Evolutionary conservation across 306 rosid species (phyloP), one percentile per base, ranked within the genome.

Genomic region (Gillenia trifoliata): DNA sequence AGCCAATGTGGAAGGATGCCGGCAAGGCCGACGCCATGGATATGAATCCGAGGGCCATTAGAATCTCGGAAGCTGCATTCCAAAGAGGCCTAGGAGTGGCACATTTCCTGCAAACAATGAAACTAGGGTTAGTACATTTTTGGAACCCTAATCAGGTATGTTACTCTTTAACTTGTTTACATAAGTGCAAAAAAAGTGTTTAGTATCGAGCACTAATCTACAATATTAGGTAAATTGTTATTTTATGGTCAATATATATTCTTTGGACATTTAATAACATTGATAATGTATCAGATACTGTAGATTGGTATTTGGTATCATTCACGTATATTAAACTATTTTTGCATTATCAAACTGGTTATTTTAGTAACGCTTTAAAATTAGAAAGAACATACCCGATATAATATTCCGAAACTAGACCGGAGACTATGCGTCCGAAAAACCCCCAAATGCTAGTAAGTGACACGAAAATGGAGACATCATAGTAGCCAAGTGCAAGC

Each of bases 391-490:
- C 64, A 20, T 71, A 71, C 75, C 16, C 25, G 2, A 71, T 55
- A 33, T 55, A 71, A 33, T 71, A 71, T 15, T 71, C 65, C 0
- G 75, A 71, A 52, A 40, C 43, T 49, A 55, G 8, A 23, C 52
- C 75, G 8, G 65, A 71, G 34, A 55, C 30, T 12, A 71, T 55
- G 22, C 75, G 75, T 4, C 64, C 65, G 4, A 71, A 71, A 10
- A 71, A 71, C 1, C 75, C 86, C 79, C 87, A 86, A 17, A 81
- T 81, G 50, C 90, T 81, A 11, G 61, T 77, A 74, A 83, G 78
- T 12, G 88, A 83, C 17, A 86, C 70, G 80, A 86, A 86, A 41
- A 78, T 73, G 29, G 90, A 81, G 50, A 79, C 83, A 31, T 79
- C 79, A 6, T 9, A 4, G 62, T 86, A 70, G 66, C 88, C 88